A percentile compares a stretch with the other conserved stretches of the same genome.
Conservation (phyloP, 371 early-diverging fungal genomes). For the Sporodiniella umbellata region DNA sequence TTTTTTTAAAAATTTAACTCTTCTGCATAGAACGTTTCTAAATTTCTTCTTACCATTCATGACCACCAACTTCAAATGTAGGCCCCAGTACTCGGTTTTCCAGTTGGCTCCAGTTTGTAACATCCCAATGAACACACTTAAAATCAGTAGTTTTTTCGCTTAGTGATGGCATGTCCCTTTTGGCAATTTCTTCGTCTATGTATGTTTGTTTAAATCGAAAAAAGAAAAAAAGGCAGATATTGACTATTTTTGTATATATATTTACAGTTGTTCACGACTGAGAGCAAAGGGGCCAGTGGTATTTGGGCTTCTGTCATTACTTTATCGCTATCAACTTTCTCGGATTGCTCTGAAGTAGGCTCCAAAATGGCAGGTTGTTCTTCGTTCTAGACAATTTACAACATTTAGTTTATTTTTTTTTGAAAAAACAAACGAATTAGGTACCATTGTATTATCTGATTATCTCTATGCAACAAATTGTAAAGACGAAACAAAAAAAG, state of each 20-base stretch:
- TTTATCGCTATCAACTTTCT: constrained; percentile 1
- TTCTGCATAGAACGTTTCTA: not conserved
- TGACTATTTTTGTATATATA: not conserved
- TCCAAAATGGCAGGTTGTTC: not conserved
- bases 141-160: constrained; percentile 45
- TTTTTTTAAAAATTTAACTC: not conserved
- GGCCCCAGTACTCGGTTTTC: constrained; percentile 52
- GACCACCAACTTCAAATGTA: constrained; percentile 52
- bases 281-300: constrained; percentile 3
- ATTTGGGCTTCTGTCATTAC: constrained; percentile 11
- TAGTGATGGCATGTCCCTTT: constrained; percentile 32
- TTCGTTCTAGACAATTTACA: not conserved
- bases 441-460: not conserved
- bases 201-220: too few species aligned
- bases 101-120: constrained; percentile 41
- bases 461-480: not conserved
- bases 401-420: not conserved
- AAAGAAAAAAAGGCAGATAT: too few species aligned
- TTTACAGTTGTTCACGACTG: constrained; percentile 13
- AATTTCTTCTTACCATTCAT: constrained; percentile 43
- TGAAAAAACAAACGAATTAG: too few species aligned
- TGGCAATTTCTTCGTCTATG: constrained; percentile 21
- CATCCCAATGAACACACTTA: constrained; percentile 49
- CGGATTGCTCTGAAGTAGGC: not conserved
- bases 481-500: not conserved